Evolutionary conservation across 768 basidiomycete genomes (phyloP), one percentile per base, ranked within the genome.

Genomic region (Hypholoma fasciculare): DNA sequence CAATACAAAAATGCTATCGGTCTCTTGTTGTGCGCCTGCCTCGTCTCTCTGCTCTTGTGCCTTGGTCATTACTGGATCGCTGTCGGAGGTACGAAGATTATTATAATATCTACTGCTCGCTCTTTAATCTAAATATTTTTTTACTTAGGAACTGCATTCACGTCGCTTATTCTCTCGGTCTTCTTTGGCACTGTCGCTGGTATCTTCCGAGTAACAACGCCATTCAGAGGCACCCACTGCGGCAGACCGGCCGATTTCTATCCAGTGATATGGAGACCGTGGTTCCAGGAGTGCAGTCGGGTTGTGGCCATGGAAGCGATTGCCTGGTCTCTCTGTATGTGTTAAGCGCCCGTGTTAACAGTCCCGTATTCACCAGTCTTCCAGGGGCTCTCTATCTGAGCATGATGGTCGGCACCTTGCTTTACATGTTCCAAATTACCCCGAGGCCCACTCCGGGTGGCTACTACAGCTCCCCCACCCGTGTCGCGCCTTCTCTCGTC

Each of bases 101-200:
- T 7, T 4, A 34, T 6, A 9, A 2, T 7, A 34, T 34, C 30
- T 34, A 34, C 30, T 34, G 2, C 11, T 19, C 3, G 0, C 7
- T 23, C 1, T 39, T 3, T 26, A 19, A 40, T 13, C 30, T 19
- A 13, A 14, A 13, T 50, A 8, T 17, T 13, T 52, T 36, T 53
- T 26, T 16, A 26, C 23, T 34, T 51, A 74, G 72, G 68, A n/a
- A 57, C 67, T 23, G 54, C 65, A 16, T 62, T 74, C 57, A 51
- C 63, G 30, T 65, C 65, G 16, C 65, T 74, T 40, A 56, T 69
- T 30, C 57, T 67, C n/a, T 67, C 72, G 11, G 62, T 74, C 14
- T 74, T 74, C 59, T 74, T 72, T 54, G 71, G 69, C 12, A 67
- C 65, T 17, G 70, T 71, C n/a, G 72, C 67, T 27, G 72, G 72